phyloP scores from a whole-genome alignment of 2,329 filamentous ascomycete genomes.

The Colletotrichum chrysophilum region DNA sequence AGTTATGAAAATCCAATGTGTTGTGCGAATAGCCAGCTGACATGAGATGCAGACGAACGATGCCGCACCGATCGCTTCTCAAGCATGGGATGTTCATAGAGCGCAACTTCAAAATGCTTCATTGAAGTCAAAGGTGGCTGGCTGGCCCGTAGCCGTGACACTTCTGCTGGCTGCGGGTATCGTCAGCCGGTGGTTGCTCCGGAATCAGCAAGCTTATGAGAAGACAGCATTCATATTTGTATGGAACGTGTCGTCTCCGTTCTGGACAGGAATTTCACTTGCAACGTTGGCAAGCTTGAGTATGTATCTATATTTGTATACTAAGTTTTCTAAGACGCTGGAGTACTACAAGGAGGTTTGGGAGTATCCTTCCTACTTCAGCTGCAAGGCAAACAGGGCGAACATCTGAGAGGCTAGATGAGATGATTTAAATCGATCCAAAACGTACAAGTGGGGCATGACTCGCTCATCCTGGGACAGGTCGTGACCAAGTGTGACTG shows the following conservation, averaged over 20 bases:
- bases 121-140: too few relatives aligned
- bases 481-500: not conserved
- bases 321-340: not conserved
- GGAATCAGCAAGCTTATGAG: not conserved
- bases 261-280: not conserved
- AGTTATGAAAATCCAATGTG: not conserved
- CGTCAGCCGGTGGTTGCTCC: not conserved
- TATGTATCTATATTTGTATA: not conserved
- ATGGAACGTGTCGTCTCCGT: not conserved
- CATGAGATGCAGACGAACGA: not conserved
- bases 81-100: not conserved
- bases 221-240: not conserved
- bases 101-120: not conserved
- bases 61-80: not conserved
- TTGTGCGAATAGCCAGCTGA: not conserved
- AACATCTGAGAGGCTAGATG: not conserved
- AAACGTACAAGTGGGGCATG: not conserved
- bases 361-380: conserved; percentile 2
- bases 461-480: not conserved
- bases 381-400: not conserved
- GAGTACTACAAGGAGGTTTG: conserved; percentile 4
- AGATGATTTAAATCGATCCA: not conserved
- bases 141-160: not conserved
- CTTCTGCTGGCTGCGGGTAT: not conserved
- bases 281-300: not conserved